These are phyloP conservation scores for Cucurbita moschata DNA, from an alignment of 306 rosid species.

Conservation along the genomic window DNA sequence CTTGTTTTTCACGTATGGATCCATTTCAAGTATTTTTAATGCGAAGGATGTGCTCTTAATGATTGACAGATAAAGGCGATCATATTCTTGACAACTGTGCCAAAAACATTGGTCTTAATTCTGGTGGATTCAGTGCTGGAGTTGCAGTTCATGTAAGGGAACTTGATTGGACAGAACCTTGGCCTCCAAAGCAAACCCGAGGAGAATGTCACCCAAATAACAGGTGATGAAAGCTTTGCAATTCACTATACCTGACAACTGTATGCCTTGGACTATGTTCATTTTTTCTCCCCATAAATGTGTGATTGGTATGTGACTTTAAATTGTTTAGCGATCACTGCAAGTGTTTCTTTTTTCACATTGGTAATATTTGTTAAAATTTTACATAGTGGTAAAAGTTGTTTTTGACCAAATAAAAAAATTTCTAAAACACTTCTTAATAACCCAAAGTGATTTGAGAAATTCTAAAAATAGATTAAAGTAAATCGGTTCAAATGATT, in stretches of 20 bases:
- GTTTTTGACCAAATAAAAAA: background rate
- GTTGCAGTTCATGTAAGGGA: slow-evolving; percentile 47
- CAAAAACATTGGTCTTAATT: slow-evolving; percentile 53
- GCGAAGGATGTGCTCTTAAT: slow-evolving; percentile 2
- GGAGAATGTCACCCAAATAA: slow-evolving; percentile 23
- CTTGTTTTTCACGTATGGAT: background rate
- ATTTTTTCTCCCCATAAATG: background rate
- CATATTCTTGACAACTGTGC: slow-evolving; percentile 75
- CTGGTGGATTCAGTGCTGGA: slow-evolving; percentile 26
- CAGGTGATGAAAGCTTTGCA: slow-evolving; percentile 28
- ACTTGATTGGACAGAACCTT: slow-evolving; percentile 69
- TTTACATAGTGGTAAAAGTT: background rate
- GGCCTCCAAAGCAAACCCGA: slow-evolving; percentile 52
- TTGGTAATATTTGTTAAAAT: background rate
- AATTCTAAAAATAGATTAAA: background rate
- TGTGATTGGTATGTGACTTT: background rate
- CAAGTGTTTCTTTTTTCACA: background rate
- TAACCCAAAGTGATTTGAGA: background rate
- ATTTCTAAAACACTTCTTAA: background rate
- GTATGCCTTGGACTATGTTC: background rate
- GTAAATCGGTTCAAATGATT: no score
- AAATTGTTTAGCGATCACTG: background rate
- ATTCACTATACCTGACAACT: background rate
- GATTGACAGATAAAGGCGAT: slow-evolving; percentile 56
- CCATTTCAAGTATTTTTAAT: background rate